Evolutionary conservation across 805 yeast genomes (phyloP), one percentile per base, ranked within the genome.

Genomic region (Starmerella sp.): DNA sequence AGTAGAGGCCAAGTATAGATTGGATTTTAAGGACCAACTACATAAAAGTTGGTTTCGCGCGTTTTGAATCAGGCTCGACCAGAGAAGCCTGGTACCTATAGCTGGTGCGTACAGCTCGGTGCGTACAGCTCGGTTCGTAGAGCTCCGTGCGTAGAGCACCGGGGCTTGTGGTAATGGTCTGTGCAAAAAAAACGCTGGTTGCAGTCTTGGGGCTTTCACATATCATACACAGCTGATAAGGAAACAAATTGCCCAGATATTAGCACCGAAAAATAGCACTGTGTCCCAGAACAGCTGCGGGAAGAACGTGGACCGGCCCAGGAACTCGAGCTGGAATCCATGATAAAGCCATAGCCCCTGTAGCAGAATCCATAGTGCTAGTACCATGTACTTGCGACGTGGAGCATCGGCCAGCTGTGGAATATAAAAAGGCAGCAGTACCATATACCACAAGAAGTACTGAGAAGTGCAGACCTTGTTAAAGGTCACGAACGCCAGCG

Each of bases 361-460:
- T 0, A 86, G 70, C 0, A 69, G 53, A 0, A 83, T 67, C 98
- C 98, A 93, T 5, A 80, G 64, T 0, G 66, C 54, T 41, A 77
- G 71, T 0, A 68, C 13, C 0, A 74, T 2, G 1, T 47, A 48
- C 48, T 66, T 66, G 4, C 63, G 53, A 0, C 53, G 57, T 0
- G 66, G 57, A 0, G 70, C 55, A 1, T 76, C 60, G 2, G 63
- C 66, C 0, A 87, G 73, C 8, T 70, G 65, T 2, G 82, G 73
- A 7, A 88, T 66, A 63, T 73, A 83, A 53, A 86, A 79, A 1
- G 98, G 97, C 44, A 91, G 68, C 60, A 90, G 80, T 13, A 89
- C 85, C 62, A 93, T 71, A 65, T 84, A 93, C 98, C 98, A 93
- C 58, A 91, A 80, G 69, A 93, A 93, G 69, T 93, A 93, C 71